Evolutionary conservation across 2,329 filamentous ascomycete species (phyloP), one percentile per base, ranked within the genome.

Genomic region (Tolypocladium amazonense): DNA sequence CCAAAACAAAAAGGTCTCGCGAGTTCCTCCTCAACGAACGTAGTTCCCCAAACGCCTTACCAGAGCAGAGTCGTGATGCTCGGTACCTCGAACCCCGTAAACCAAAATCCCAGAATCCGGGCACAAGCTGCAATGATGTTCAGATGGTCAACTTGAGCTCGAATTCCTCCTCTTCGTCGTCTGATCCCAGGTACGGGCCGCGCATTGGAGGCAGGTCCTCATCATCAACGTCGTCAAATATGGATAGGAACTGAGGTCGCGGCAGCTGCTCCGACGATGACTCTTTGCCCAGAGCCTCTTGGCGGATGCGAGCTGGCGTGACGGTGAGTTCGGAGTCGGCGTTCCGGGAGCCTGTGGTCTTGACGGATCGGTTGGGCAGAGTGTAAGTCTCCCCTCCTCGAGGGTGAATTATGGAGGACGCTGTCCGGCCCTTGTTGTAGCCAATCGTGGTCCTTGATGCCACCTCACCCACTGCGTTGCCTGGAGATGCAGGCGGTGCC

Each of bases 361-460:
- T 70, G 9, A 59, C 30, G 6, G 58, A n/a, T 39, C 61, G 66
- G 25, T 59, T 59, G 33, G 65, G 52, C 23, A 62, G 60, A 18
- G 30, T 38, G n/a, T 62, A 52, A 33, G 65, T 62, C 37, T 55
- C 60, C 56, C 57, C 37, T 53, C 60, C 63, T 12, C 66, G 66
- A 33, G 62, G 67, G 18, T 75, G 75, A 37, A 82, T 68, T 50
- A 80, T 71, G 0, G 78, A 78, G 1, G 78, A 80, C 5, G 80
- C 77, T 5, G 77, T 77, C 39, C 90, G 84, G 39, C 92, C 92
- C 71, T 88, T 90, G 59, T 84, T 89, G 70, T 96, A 96, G 20
- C 92, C 92, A 50, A 96, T 81, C 0, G 92, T 96, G 59, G 85
- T 92, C 63, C 87, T 85, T 1, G 92, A 96, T 7, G 85, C 86